phyloP scores from a whole-genome alignment of 306 rosid genomes.

The Vigna hirtella region DNA sequence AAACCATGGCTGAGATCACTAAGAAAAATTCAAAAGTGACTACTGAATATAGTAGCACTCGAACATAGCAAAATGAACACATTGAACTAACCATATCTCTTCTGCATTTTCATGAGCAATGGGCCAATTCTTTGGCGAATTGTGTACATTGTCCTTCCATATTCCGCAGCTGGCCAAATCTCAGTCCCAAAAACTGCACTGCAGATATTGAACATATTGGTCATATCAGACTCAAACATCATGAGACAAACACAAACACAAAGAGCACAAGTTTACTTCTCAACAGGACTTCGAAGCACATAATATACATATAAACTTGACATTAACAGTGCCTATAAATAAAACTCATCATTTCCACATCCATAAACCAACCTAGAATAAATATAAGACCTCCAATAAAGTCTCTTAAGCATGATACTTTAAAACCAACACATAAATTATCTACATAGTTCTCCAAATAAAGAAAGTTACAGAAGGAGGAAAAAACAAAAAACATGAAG shows the following conservation, averaged over 20 bases:
- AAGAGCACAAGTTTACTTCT: background rate
- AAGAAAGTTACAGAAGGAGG: slow-evolving; percentile 4
- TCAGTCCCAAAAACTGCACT: slow-evolving; percentile 99
- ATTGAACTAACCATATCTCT: slow-evolving; percentile 80
- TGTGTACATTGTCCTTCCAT: slow-evolving; percentile 98
- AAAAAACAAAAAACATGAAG: background rate
- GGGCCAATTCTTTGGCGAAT: slow-evolving; percentile 95
- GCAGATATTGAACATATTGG: slow-evolving; percentile 53
- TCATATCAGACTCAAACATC: slow-evolving; percentile 43
- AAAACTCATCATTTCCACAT: slow-evolving; percentile 21
- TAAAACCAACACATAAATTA: background rate
- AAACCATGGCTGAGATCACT: slow-evolving; percentile 15
- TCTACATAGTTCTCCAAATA: slow-evolving; percentile 26
- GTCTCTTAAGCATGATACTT: slow-evolving; percentile 24
- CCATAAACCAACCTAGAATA: slow-evolving; percentile 13
- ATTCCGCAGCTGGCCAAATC: slow-evolving; percentile 98
- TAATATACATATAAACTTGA: background rate
- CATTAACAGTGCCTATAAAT: background rate
- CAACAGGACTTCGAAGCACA: slow-evolving; percentile 27
- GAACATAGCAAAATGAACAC: slow-evolving; percentile 21
- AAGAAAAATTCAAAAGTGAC: slow-evolving; percentile 18
- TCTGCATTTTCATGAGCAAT: slow-evolving; percentile 86
- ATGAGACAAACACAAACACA: slow-evolving; percentile 9
- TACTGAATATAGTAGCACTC: background rate
- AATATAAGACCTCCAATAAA: slow-evolving; percentile 29